Evolutionary conservation across 2,329 filamentous ascomycete genomes (phyloP).

Genomic region (Nemania abortiva): DNA sequence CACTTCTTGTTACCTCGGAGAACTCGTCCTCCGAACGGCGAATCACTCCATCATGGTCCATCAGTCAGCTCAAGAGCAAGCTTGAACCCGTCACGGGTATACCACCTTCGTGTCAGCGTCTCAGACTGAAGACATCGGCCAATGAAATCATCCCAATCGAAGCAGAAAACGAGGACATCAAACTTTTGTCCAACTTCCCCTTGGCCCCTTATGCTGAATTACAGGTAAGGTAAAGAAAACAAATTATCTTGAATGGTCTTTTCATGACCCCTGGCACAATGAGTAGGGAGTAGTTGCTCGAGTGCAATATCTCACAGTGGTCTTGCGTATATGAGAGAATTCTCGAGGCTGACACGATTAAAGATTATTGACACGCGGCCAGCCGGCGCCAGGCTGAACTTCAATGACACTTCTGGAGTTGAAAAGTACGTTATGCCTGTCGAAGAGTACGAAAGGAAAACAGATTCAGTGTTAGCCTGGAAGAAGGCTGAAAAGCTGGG

Average conservation of each 20-base stretch:
- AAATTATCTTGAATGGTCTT: neutral
- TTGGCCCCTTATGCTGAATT: slow-evolving; percentile 82
- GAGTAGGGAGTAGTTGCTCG: slow-evolving; percentile 7
- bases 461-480: slow-evolving; percentile 92
- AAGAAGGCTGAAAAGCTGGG: slow-evolving; percentile 96
- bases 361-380: slow-evolving; percentile 87
- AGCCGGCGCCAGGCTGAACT: slow-evolving; percentile 79
- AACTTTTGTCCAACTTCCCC: slow-evolving; percentile 72
- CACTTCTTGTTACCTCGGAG: slow-evolving; percentile 79
- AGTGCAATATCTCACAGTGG: slow-evolving; percentile 24
- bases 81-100: slow-evolving; percentile 94
- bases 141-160: slow-evolving; percentile 74
- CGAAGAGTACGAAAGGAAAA: slow-evolving; percentile 85
- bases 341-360: slow-evolving; percentile 43
- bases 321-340: neutral
- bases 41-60: slow-evolving; percentile 91
- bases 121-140: slow-evolving; percentile 75
- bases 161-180: slow-evolving; percentile 78
- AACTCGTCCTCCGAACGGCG: slow-evolving; percentile 88
- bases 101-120: slow-evolving; percentile 80
- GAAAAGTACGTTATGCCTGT: slow-evolving; percentile 92
- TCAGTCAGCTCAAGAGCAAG: slow-evolving; percentile 84
- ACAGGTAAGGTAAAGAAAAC: slow-evolving; percentile 71
- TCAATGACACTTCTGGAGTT: slow-evolving; percentile 82
- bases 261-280: neutral